Conservation (phyloP, 2,329 filamentous ascomycete genomes). For the Botrytis aclada region DNA sequence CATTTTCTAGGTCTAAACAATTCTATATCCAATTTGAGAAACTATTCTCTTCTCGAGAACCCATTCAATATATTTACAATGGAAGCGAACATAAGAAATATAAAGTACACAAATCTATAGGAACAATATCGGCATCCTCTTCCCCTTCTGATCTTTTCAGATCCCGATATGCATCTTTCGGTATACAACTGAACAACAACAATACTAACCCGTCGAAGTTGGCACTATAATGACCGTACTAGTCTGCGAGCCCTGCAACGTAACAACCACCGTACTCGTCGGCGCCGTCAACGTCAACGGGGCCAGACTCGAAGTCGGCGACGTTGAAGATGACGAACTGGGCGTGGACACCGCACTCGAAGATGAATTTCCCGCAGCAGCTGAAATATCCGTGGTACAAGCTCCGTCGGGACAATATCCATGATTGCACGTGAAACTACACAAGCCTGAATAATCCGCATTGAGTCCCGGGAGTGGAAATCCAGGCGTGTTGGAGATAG, state of each 20-base stretch:
- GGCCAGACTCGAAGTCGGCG: not conserved
- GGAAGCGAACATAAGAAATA: not conserved
- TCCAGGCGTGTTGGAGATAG: constrained; percentile 36
- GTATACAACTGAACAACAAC: too few species aligned
- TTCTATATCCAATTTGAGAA: not conserved
- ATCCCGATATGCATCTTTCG: too few species aligned
- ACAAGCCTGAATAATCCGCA: constrained; percentile 44
- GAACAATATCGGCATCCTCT: not conserved
- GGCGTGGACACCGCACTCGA: not conserved
- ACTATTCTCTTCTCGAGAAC: not conserved
- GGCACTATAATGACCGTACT: not conserved
- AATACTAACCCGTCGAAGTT: not conserved
- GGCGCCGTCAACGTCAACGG: not conserved
- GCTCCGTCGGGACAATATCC: constrained; percentile 38
- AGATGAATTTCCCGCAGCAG: not conserved
- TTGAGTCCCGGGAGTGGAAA: constrained; percentile 39
- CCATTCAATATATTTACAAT: not conserved
- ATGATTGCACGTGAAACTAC: constrained; percentile 46
- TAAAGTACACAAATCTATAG: not conserved
- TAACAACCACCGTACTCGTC: constrained; percentile 14
- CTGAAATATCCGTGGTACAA: not conserved
- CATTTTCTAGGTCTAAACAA: not conserved
- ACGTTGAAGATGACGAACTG: not conserved
- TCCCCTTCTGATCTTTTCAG: too few species aligned
- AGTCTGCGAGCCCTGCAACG: not conserved